phyloP scores from a whole-genome alignment of 129 eudicot species.

The Flaveria bidentis region DNA sequence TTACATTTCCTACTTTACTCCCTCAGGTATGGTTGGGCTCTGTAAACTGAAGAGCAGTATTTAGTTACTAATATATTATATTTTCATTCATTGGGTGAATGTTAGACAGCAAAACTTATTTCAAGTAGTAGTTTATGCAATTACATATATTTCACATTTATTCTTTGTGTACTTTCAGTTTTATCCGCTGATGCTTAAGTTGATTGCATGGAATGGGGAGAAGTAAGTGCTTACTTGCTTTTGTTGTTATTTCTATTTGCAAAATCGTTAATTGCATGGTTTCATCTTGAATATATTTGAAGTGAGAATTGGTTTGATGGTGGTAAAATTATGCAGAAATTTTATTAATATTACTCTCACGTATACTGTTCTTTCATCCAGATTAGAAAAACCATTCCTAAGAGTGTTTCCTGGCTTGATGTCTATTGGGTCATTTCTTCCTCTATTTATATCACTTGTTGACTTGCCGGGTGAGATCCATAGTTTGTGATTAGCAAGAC shows the following conservation, averaged over 20 bases:
- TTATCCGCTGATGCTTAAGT: constrained; percentile 85
- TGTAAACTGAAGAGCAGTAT: not conserved
- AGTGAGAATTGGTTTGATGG: constrained; percentile 1
- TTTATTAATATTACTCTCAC: not conserved
- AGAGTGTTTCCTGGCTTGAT: constrained; percentile 67
- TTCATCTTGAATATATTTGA: not conserved
- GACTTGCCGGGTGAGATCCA: constrained; percentile 77
- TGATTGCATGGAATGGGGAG: constrained; percentile 94
- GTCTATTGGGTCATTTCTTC: constrained; percentile 91
- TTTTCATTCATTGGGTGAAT: not conserved
- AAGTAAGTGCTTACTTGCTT: constrained; percentile 54
- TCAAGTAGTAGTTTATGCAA: not conserved
- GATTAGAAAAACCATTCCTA: constrained; percentile 68
- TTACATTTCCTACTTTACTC: constrained; percentile 69
- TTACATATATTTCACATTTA: constrained; percentile 17
- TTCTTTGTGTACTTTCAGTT: constrained; percentile 48
- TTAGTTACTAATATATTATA: constrained; percentile 1
- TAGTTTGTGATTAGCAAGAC: constrained; percentile 1
- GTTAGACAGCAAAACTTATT: constrained; percentile 2
- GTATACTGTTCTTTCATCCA: constrained; percentile 28
- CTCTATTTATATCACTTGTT: constrained; percentile 73
- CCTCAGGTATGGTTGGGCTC: constrained; percentile 62
- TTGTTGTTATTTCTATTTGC: not conserved
- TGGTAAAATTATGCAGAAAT: not conserved
- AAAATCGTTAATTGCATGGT: not conserved